A percentile compares a stretch with the other conserved stretches of the same genome.
Conservation (phyloP, 495 filamentous ascomycete genomes). For the Parmelia sp. region DNA sequence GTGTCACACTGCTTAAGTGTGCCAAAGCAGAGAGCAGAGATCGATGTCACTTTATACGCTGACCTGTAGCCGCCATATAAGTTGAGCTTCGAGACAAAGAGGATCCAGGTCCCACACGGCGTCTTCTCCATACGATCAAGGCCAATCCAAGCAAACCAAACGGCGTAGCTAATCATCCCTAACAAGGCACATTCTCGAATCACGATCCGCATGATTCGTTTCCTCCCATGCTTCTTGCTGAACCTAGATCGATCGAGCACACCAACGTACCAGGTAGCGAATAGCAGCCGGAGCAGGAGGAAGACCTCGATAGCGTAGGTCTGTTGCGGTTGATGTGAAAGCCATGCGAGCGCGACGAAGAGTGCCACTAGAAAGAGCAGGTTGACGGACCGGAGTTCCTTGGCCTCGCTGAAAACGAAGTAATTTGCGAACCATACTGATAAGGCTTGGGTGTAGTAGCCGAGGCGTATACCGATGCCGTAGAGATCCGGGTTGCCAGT, state of each 20-base stretch:
- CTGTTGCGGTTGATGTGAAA: not conserved
- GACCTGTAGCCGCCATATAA: constrained; percentile 16
- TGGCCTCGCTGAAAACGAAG: constrained; percentile 24
- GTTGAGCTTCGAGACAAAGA: constrained; percentile 10
- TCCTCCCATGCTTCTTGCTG: not conserved
- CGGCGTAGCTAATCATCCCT: not conserved
- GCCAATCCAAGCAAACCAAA: constrained; percentile 20
- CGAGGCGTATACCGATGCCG: constrained; percentile 36
- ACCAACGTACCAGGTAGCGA: constrained; percentile 12
- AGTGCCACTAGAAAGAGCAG: constrained; percentile 21
- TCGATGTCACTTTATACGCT: constrained; percentile 11
- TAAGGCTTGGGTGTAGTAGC: constrained; percentile 35
- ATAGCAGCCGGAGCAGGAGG: constrained; percentile 26
- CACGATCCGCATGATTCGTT: not conserved
- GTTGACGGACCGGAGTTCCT: constrained; percentile 23
- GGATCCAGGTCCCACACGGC: constrained; percentile 16
- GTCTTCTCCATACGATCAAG: constrained; percentile 16
- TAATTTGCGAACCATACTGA: constrained; percentile 33
- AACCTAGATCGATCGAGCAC: not conserved
- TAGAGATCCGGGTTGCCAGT: constrained; percentile 33
- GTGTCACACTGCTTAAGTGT: not conserved
- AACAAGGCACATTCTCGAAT: not conserved
- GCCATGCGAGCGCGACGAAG: constrained; percentile 6
- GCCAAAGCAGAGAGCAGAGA: not conserved
- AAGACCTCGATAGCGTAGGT: constrained; percentile 26